Evolutionary conservation across 129 eudicot species (phyloP).

Genomic region (Chrysanthemum makinoi): DNA sequence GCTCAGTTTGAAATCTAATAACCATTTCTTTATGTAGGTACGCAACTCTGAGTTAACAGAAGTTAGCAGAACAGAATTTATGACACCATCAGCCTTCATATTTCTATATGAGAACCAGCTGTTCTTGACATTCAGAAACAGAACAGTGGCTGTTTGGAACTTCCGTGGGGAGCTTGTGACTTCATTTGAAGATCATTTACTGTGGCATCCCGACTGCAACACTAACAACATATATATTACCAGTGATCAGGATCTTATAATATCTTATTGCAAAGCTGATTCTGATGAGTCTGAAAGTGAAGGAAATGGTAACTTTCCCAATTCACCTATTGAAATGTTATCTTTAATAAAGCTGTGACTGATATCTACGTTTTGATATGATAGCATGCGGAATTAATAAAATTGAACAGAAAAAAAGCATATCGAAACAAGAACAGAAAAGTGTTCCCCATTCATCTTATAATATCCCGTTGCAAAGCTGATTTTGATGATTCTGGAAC

Average conservation of each 20-base stretch:
- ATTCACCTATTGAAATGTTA: background rate
- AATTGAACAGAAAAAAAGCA: background rate
- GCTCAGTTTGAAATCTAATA: background rate
- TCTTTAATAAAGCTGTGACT: background rate
- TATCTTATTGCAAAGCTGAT: constrained; percentile 86
- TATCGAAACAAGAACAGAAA: background rate
- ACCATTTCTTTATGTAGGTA: constrained; percentile 42
- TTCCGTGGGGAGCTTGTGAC: constrained; percentile 92
- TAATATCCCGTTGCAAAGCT: constrained; percentile 80
- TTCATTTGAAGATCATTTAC: constrained; percentile 85
- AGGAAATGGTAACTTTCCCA: constrained; percentile 50
- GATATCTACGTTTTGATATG: background rate
- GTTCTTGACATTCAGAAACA: constrained; percentile 70
- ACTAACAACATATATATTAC: constrained; percentile 86
- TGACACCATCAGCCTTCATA: constrained; percentile 96
- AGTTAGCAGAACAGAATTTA: constrained; percentile 80
- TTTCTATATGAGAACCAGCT: constrained; percentile 79
- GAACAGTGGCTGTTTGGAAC: constrained; percentile 93
- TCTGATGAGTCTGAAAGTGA: constrained; percentile 57
- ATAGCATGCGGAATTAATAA: background rate
- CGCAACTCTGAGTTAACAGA: constrained; percentile 69
- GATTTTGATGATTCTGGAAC: constrained; percentile 59
- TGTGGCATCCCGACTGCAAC: constrained; percentile 95
- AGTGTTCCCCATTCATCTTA: constrained; percentile 32
- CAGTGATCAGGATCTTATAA: constrained; percentile 89